Evolutionary conservation across 2,329 filamentous ascomycete genomes (phyloP).

Genomic region (Sphaceloma murrayae): DNA sequence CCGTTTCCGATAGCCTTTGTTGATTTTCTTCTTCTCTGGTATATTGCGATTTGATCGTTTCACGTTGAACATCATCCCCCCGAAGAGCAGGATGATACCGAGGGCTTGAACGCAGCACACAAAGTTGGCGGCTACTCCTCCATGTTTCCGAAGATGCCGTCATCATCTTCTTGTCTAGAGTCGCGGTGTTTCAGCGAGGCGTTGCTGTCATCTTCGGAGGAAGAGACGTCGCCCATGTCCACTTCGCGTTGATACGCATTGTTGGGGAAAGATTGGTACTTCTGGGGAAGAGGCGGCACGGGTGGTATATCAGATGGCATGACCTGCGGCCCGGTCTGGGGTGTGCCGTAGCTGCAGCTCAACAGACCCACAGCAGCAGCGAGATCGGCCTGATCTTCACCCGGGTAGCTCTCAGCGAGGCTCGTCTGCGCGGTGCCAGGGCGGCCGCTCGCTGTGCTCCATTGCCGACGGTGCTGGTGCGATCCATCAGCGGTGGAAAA

Average conservation of each 20-base stretch:
- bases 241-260: slow-evolving; percentile 31
- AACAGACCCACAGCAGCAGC: slow-evolving; percentile 84
- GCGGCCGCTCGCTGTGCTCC: slow-evolving; percentile 56
- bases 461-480: slow-evolving; percentile 51
- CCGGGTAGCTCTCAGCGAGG: slow-evolving; percentile 57
- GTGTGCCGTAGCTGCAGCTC: slow-evolving; percentile 82
- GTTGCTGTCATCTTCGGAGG: slow-evolving; percentile 44
- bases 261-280: slow-evolving; percentile 50
- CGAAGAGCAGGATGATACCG: background rate
- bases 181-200: slow-evolving; percentile 48
- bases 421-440: slow-evolving; percentile 60
- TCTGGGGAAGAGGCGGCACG: slow-evolving; percentile 75
- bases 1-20: slow-evolving; percentile 7
- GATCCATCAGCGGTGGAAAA: slow-evolving; percentile 43
- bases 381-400: slow-evolving; percentile 76
- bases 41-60: slow-evolving; percentile 13
- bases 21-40: slow-evolving; percentile 14
- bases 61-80: slow-evolving; percentile 4
- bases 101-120: background rate
- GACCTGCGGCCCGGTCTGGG: slow-evolving; percentile 53
- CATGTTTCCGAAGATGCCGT: slow-evolving; percentile 93
- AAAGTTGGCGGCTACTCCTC: slow-evolving; percentile 55
- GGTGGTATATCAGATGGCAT: slow-evolving; percentile 69
- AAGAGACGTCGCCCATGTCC: slow-evolving; percentile 37
- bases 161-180: slow-evolving; percentile 70